Evolutionary conservation across 2,329 filamentous ascomycete species (phyloP).

Genomic region (Calonectria montana): DNA sequence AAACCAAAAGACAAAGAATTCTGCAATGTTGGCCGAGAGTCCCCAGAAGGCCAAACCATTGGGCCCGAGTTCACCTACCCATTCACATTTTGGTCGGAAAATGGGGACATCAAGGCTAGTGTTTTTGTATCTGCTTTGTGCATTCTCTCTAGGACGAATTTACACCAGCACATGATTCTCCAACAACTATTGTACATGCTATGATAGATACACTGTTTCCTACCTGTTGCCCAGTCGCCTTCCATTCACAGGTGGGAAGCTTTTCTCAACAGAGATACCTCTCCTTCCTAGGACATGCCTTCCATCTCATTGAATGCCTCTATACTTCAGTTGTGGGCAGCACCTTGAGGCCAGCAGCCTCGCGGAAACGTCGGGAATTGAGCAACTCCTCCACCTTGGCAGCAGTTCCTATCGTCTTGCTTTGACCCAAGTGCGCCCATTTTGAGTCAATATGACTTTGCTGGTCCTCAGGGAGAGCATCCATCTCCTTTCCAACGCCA

Average conservation of each 20-base stretch:
- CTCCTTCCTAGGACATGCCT: neutral
- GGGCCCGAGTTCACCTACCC: too few relatives aligned
- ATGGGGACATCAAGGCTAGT: too few relatives aligned
- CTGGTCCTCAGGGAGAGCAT: constrained; percentile 34
- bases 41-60: too few relatives aligned
- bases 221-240: neutral
- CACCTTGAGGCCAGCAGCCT: constrained; percentile 45
- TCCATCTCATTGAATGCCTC: neutral
- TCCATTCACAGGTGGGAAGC: neutral
- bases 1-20: neutral
- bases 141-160: constrained; percentile 23
- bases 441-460: constrained; percentile 56
- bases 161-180: constrained; percentile 35
- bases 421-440: constrained; percentile 68
- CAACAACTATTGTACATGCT: constrained; percentile 39
- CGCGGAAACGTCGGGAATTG: constrained; percentile 61
- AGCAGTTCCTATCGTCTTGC: constrained; percentile 60
- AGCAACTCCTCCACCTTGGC: constrained; percentile 70
- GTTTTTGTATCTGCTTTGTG: neutral
- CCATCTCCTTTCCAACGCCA: constrained; percentile 54
- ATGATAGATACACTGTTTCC: constrained; percentile 31
- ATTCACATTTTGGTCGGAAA: too few relatives aligned
- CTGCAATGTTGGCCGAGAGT: too few relatives aligned
- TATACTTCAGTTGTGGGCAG: constrained; percentile 36
- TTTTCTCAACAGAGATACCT: neutral